Evolutionary conservation across 768 basidiomycete genomes (phyloP).

Genomic region (Holtermanniella nyarrowii): DNA sequence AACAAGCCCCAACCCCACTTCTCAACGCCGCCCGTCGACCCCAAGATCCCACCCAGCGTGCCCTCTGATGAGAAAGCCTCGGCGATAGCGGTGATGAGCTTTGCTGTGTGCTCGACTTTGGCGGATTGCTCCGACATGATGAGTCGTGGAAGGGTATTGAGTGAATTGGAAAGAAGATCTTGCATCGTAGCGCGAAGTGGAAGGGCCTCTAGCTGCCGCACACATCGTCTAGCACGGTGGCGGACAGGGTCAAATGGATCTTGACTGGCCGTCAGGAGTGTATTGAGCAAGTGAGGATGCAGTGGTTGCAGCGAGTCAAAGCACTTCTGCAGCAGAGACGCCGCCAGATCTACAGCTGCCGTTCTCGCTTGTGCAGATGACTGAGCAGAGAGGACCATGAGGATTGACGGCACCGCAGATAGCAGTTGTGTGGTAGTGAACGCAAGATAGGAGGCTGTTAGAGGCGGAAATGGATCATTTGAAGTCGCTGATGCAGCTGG

Average conservation of each 20-base stretch:
- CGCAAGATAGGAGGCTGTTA: slow-evolving; percentile 67
- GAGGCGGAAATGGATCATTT: slow-evolving; percentile 45
- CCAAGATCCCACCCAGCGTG: slow-evolving; percentile 50
- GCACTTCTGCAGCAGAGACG: slow-evolving; percentile 9
- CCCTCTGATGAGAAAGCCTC: slow-evolving; percentile 17
- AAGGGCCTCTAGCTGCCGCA: slow-evolving; percentile 18
- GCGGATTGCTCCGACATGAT: slow-evolving; percentile 60
- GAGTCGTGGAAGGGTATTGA: slow-evolving; percentile 61
- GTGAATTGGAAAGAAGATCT: slow-evolving; percentile 54
- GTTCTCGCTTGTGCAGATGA: slow-evolving; percentile 18
- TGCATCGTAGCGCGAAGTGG: slow-evolving; percentile 48
- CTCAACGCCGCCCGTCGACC: slow-evolving; percentile 73
- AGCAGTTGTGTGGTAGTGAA: slow-evolving; percentile 74
- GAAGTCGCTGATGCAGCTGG: slow-evolving; percentile 1
- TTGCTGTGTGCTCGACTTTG: slow-evolving; percentile 60
- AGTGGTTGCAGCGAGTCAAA: slow-evolving; percentile 52
- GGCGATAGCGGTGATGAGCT: slow-evolving; percentile 63
- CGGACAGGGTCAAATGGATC: slow-evolving; percentile 29
- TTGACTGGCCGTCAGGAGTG: slow-evolving; percentile 56
- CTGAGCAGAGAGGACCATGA: slow-evolving; percentile 46
- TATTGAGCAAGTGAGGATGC: slow-evolving; percentile 58
- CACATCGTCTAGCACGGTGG: slow-evolving; percentile 5
- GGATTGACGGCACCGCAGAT: slow-evolving; percentile 67
- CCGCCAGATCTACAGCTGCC: slow-evolving; percentile 10
- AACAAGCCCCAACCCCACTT: slow-evolving; percentile 86